phyloP scores from a whole-genome alignment of 306 rosid genomes.

The Morella rubra region DNA sequence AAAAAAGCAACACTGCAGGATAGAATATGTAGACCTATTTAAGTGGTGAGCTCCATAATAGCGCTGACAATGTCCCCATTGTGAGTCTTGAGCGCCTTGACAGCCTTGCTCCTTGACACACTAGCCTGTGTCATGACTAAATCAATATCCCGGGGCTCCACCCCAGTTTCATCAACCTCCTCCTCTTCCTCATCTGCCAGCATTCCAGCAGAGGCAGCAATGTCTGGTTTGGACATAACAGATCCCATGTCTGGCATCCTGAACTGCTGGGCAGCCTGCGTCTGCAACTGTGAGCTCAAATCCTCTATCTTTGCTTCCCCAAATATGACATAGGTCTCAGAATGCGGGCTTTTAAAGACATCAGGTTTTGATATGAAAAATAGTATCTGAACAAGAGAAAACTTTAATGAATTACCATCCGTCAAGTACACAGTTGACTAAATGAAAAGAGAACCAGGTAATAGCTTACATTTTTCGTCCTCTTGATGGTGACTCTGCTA shows the following conservation, averaged over 20 bases:
- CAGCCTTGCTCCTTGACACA: slow-evolving; percentile 83
- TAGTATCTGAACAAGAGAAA: slow-evolving; percentile 46
- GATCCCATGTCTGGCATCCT: slow-evolving; percentile 81
- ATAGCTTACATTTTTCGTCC: slow-evolving; percentile 67
- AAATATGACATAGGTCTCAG: slow-evolving; percentile 76
- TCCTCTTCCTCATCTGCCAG: slow-evolving; percentile 69
- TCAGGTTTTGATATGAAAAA: slow-evolving; percentile 92
- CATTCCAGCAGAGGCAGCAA: slow-evolving; percentile 41
- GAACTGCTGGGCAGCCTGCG: slow-evolving; percentile 91
- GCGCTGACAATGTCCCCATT: slow-evolving; percentile 86
- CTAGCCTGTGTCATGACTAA: slow-evolving; percentile 93
- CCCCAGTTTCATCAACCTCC: slow-evolving; percentile 70
- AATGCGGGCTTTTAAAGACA: slow-evolving; percentile 88
- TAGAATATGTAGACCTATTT: slow-evolving; percentile 17
- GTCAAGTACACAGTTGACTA: background rate
- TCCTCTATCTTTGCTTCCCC: slow-evolving; percentile 93
- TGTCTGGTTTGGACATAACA: slow-evolving; percentile 56
- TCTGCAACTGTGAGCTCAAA: slow-evolving; percentile 84
- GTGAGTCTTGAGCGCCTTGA: slow-evolving; percentile 82
- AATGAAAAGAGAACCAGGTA: background rate
- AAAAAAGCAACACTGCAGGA: slow-evolving; percentile 1
- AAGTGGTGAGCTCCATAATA: slow-evolving; percentile 89
- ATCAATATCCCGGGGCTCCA: slow-evolving; percentile 79
- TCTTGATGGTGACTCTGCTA: slow-evolving; percentile 86
- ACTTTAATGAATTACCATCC: background rate